These are phyloP conservation scores for Penicillium goetzii DNA, from an alignment of 495 filamentous ascomycete species.

Conservation along the genomic window DNA sequence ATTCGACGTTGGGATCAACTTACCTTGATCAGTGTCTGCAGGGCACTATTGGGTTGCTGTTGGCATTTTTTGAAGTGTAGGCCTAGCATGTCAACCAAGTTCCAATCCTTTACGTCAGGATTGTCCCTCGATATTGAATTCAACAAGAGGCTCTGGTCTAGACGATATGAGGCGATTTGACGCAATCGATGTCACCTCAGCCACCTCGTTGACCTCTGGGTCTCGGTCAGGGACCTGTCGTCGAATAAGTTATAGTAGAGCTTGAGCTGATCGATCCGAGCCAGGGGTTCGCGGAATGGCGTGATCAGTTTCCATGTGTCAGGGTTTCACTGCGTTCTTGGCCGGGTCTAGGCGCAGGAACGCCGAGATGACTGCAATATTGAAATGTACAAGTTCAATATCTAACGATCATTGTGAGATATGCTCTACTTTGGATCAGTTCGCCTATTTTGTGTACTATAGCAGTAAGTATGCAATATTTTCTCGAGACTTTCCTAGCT, in stretches of 20 bases:
- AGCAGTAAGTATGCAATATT: neutral
- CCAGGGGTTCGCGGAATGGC: slow-evolving; percentile 26
- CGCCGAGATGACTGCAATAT: neutral
- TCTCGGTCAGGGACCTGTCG: neutral
- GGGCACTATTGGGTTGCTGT: too few species aligned
- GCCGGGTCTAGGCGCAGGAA: slow-evolving; percentile 7
- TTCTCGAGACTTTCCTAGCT: neutral
- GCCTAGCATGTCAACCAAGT: neutral
- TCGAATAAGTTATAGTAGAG: neutral
- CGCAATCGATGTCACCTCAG: slow-evolving; percentile 4
- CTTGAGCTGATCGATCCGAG: neutral
- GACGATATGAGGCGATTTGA: slow-evolving; percentile 4
- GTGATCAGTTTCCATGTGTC: slow-evolving; percentile 58
- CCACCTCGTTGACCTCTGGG: neutral
- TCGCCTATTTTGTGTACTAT: neutral
- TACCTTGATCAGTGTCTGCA: too few species aligned
- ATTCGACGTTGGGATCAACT: too few species aligned
- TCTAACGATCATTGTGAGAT: neutral
- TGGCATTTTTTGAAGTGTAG: too few species aligned
- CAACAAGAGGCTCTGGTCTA: neutral
- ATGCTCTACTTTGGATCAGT: neutral
- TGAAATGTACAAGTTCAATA: neutral
- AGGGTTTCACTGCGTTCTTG: slow-evolving; percentile 21
- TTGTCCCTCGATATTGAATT: slow-evolving; percentile 2
- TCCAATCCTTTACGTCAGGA: neutral